phyloP scores from a whole-genome alignment of 495 filamentous ascomycete genomes.

The Neurospora tetraspora region DNA sequence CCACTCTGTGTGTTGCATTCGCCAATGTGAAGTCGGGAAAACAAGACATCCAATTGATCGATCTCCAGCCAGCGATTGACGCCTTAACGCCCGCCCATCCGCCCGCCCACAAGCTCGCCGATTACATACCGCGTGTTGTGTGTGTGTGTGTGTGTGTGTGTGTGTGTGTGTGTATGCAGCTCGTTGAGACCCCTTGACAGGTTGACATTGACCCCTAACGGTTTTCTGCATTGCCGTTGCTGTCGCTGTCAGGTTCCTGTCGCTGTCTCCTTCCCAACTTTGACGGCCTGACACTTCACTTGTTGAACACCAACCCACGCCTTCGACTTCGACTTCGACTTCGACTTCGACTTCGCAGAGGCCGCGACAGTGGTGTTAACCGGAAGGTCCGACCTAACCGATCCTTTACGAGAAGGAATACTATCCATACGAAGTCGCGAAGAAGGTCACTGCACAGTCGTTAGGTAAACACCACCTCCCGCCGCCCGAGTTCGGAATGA shows the following conservation, averaged over 20 bases:
- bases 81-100: neutral
- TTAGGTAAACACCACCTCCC: neutral
- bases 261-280: neutral
- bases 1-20: neutral
- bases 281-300: neutral
- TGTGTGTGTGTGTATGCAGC: too few species aligned
- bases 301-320: neutral
- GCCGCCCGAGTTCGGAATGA: neutral
- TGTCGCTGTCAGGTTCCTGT: neutral
- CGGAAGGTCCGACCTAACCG: neutral
- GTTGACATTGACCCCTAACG: neutral
- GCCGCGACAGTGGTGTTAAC: neutral
- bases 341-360: neutral
- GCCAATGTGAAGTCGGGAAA: neutral
- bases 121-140: neutral
- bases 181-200: neutral
- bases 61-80: neutral
- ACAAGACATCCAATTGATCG: neutral
- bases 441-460: neutral
- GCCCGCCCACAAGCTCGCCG: neutral
- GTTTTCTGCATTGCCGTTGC: neutral
- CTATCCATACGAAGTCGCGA: neutral
- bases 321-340: neutral
- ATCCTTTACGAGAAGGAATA: neutral
- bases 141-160: neutral